Conservation (phyloP, 2,329 filamentous ascomycete species). For the Xylaria sp. region DNA sequence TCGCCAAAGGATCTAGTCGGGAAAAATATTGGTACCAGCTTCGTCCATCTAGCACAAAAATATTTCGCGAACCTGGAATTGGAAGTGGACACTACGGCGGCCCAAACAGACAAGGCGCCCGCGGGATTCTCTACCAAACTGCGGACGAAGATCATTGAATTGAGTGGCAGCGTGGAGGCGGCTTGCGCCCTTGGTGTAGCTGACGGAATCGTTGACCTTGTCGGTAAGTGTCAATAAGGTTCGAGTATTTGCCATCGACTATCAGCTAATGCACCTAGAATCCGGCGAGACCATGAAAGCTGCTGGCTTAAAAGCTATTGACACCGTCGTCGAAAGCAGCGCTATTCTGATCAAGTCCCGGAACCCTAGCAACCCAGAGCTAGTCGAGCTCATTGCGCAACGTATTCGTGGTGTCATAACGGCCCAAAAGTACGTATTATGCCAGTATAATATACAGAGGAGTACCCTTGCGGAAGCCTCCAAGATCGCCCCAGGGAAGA, state of each 20-base stretch:
- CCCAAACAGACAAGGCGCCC: constrained; percentile 49
- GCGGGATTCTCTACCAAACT: constrained; percentile 61
- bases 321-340: constrained; percentile 88
- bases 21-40: constrained; percentile 95
- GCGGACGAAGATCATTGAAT: constrained; percentile 88
- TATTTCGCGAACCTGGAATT: constrained; percentile 85
- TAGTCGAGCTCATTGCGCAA: constrained; percentile 85
- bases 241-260: not conserved
- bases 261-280: constrained; percentile 63
- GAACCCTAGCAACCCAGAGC: constrained; percentile 78
- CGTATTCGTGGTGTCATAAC: constrained; percentile 95
- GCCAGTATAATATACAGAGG: constrained; percentile 93
- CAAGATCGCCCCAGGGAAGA: constrained; percentile 89
- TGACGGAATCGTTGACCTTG: constrained; percentile 96
- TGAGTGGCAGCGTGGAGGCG: constrained; percentile 96
- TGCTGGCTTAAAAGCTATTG: constrained; percentile 91
- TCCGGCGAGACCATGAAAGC: constrained; percentile 99
- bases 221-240: constrained; percentile 70
- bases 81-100: constrained; percentile 55
- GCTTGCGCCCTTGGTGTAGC: constrained; percentile 95
- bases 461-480: constrained; percentile 72
- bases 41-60: constrained; percentile 81
- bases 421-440: constrained; percentile 91
- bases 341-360: constrained; percentile 94
- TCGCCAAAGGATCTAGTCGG: constrained; percentile 83